These are phyloP conservation scores for Trypanosoma lewisi DNA, from an alignment of 208 protist species.

Conservation along the genomic window DNA sequence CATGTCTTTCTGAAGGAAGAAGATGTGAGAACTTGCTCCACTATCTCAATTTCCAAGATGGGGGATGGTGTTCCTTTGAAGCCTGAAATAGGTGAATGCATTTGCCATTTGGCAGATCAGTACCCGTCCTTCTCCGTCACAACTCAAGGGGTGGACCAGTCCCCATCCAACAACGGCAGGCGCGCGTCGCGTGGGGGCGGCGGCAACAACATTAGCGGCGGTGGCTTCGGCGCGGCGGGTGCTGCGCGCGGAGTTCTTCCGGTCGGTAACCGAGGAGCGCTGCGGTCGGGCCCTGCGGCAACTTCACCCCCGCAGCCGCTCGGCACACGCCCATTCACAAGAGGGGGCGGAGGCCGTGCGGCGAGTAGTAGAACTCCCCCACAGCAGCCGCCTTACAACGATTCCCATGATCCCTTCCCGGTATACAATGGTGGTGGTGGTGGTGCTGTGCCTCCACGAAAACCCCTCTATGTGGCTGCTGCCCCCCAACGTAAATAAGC, in stretches of 20 bases:
- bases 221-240: background rate
- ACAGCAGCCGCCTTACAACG: conserved; percentile 10
- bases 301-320: conserved; percentile 3
- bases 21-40: conserved; percentile 27
- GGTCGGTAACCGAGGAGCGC: conserved; percentile 6
- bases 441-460: conserved; percentile 10
- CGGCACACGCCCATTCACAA: conserved; percentile 4
- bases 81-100: conserved; percentile 47
- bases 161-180: conserved; percentile 15
- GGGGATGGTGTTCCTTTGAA: conserved; percentile 57
- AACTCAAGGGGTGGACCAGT: conserved; percentile 8
- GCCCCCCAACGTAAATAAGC: no score
- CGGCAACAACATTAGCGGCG: background rate
- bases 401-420: background rate
- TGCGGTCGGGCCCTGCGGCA: background rate
- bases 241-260: background rate
- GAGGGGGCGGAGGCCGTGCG: conserved; percentile 4
- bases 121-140: conserved; percentile 1
- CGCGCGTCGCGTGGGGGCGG: conserved; percentile 6
- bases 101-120: conserved; percentile 47
- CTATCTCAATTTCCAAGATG: conserved; percentile 45
- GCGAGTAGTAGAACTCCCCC: conserved; percentile 8
- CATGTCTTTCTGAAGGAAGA: conserved; percentile 42
- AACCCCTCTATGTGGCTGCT: no score
- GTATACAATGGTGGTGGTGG: conserved; percentile 1